Evolutionary conservation across 2,329 filamentous ascomycete species (phyloP).

Genomic region (Aspergillus sp.): DNA sequence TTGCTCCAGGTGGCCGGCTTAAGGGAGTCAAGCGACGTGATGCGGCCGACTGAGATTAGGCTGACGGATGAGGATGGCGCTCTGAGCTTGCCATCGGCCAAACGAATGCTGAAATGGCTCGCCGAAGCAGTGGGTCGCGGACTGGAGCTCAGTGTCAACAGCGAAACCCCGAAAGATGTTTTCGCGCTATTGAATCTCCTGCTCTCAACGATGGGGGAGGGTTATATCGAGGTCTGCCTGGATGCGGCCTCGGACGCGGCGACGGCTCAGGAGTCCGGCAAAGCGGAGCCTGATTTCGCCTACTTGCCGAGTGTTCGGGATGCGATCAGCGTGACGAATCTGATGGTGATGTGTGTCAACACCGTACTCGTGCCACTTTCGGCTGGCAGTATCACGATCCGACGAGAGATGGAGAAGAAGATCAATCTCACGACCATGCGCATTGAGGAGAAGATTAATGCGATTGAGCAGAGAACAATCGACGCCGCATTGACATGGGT

Average conservation of each 20-base stretch:
- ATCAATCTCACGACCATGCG: constrained; percentile 62
- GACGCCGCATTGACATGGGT: constrained; percentile 71
- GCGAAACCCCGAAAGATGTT: constrained; percentile 90
- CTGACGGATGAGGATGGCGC: constrained; percentile 82
- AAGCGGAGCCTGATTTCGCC: constrained; percentile 75
- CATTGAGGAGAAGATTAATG: constrained; percentile 76
- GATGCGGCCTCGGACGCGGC: constrained; percentile 67
- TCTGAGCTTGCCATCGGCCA: constrained; percentile 76
- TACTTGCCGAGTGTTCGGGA: constrained; percentile 72
- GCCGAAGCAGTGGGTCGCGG: constrained; percentile 89
- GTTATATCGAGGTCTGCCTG: constrained; percentile 59
- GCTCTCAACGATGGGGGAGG: constrained; percentile 77
- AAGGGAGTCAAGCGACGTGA: constrained; percentile 54
- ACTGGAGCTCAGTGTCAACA: constrained; percentile 76
- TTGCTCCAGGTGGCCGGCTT: constrained; percentile 82
- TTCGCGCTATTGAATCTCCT: constrained; percentile 74
- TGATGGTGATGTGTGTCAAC: constrained; percentile 86
- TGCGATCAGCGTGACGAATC: constrained; percentile 78
- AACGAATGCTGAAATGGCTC: constrained; percentile 95
- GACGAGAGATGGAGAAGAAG: constrained; percentile 79
- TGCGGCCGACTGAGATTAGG: constrained; percentile 74
- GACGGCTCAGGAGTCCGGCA: constrained; percentile 64
- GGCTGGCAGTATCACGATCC: constrained; percentile 79
- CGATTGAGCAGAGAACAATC: constrained; percentile 58
- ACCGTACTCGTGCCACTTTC: constrained; percentile 86